Evolutionary conservation across 352 stramenopile species (phyloP), one percentile per base, ranked within the genome.

Genomic region (Phytophthora macrochlamydospora): DNA sequence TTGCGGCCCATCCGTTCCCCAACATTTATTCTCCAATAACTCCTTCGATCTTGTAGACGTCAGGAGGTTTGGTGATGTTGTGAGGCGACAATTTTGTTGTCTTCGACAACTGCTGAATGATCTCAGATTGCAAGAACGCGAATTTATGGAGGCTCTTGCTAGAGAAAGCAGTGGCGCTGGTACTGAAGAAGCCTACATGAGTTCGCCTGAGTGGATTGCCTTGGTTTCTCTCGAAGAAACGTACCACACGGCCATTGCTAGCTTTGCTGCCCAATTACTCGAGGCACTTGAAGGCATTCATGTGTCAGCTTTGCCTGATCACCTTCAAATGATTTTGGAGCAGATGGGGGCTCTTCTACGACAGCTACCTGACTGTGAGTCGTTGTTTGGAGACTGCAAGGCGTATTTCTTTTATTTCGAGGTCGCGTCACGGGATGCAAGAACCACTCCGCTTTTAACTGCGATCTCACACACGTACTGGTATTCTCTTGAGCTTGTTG

Each of bases 321-420:
- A 68, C 28, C 38, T 74, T 32, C 59, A 45, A 18, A 51, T 44
- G 29, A 37, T 76, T 24, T 65, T 85, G 14, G 48, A 58, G 1
- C 71, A 88, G 64, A 44, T 90, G 12, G 38, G 67, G 3, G 18
- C 28, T 3, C 44, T 83, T 3, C 43, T 92, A 14, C 75, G 77
- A 18, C 79, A 90, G 52, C 56, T 94, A 9, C 82, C 84, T 1
- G 84, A 92, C 45, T 92, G 82, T 49, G 62, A 80, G 14, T 71
- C 78, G 28, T 56, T 90, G 18, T 89, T 92, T 59, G 56, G 65
- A 30, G 73, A 56, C 2, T 88, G 75, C 28, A 75, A 75, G 53
- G 56, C 73, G 1, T 94, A 94, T 57, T 75, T 81, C 13, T 92
- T 85, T 64, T 94, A 79, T 51, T 92, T 94, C 50, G 81, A 90